Percentiles rank a stretch among this genome's conserved stretches.
These are phyloP conservation scores for Gastrodia elata DNA, from an alignment of 106 monocot species.

Conservation along the genomic window DNA sequence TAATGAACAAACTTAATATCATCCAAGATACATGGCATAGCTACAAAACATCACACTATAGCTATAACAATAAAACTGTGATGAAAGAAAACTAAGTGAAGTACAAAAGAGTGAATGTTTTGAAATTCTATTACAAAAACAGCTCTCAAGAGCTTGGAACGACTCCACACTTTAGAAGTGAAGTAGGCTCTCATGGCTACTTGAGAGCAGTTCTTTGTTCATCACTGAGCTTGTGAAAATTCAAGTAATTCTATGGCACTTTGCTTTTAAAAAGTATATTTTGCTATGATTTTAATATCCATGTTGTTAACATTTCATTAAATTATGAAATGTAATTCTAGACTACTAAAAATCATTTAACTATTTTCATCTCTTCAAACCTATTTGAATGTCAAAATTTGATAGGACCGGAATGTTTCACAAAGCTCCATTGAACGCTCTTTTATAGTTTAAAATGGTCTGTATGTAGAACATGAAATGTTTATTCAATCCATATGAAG, in stretches of 20 bases:
- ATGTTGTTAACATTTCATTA: background rate
- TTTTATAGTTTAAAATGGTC: background rate
- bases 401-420: background rate
- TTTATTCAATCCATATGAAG: background rate
- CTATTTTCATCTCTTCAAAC: conserved; percentile 4
- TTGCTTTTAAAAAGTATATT: background rate
- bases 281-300: background rate
- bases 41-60: no score
- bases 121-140: background rate
- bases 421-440: background rate
- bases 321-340: background rate
- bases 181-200: background rate
- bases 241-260: no score
- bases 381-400: background rate
- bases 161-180: background rate
- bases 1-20: no score
- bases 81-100: no score
- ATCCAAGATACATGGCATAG: no score
- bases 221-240: background rate
- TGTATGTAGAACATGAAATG: background rate
- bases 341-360: background rate
- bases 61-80: no score
- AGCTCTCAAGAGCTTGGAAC: no score
- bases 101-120: no score
- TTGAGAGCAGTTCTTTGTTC: background rate